Evolutionary conservation across 2,329 filamentous ascomycete genomes (phyloP), one percentile per base, ranked within the genome.

Genomic region (Xylariaceae sp.): DNA sequence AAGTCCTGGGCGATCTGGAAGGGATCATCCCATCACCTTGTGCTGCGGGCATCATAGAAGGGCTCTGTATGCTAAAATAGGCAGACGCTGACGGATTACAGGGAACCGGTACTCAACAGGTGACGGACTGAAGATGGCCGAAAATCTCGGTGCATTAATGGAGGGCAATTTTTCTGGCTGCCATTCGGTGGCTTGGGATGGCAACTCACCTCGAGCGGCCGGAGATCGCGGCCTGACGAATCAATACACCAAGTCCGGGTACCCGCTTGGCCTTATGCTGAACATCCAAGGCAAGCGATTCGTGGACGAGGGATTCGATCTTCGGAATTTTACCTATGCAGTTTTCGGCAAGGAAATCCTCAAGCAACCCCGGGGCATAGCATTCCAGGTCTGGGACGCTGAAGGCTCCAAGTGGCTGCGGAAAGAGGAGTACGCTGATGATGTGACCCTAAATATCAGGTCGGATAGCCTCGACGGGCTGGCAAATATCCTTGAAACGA

Each of bases 311-410:
- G 82, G 81, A 0, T 51, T 76, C 8, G 81, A 85, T 49, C 57
- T 84, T 48, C 67, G 81, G 3, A 85, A 85, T 54, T 84, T 78
- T 53, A 85, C 81, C 0, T 85, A 85, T 50, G 82, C 81, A 19
- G 75, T 75, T 50, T 83, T 85, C 51, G 81, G 82, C 1, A 64
- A 71, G 12, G 78, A 74, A 9, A 83, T 86, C 36, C 62, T 85
- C 15, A 59, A 64, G 12, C 81, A 85, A 50, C 76, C 79, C 0
- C 68, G 69, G 0, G 69, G 76, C 4, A 57, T 74, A 8, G 81
- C 78, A 0, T 86, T 83, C 51, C 81, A 86, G 55, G 57, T 85
- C 1, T 86, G 79, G 76, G 82, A 85, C 50, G 61, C 68, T 0
- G 59, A 70, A 12, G 69, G 65, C 0, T 68, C 66, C 11, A 57